These are phyloP conservation scores for Epichloe sylvatica DNA, from an alignment of 2,329 filamentous ascomycete species.

Conservation along the genomic window DNA sequence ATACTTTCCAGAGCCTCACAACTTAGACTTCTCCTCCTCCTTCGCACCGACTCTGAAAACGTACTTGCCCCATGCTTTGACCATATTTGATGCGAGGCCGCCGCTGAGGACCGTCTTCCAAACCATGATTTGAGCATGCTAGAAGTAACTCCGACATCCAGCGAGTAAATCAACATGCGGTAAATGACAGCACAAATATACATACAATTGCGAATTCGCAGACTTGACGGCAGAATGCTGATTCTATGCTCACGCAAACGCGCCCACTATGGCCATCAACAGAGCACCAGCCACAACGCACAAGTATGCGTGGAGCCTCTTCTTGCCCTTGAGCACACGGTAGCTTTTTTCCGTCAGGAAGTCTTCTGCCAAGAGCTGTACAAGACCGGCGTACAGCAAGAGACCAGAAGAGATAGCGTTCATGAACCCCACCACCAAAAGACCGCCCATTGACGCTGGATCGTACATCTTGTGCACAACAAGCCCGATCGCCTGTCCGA, in stretches of 20 bases:
- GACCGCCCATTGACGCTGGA: conserved; percentile 51
- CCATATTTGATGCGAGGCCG: conserved; percentile 32
- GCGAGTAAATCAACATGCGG: no score
- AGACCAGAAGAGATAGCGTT: conserved; percentile 74
- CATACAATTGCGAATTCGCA: no score
- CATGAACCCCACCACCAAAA: conserved; percentile 75
- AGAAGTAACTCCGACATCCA: no score
- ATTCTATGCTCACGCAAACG: conserved; percentile 43
- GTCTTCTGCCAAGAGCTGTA: conserved; percentile 74
- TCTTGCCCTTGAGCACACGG: conserved; percentile 46
- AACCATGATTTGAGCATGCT: no score
- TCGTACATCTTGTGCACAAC: conserved; percentile 68
- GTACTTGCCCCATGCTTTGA: conserved; percentile 49
- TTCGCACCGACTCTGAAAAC: conserved; percentile 29
- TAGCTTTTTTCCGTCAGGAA: conserved; percentile 65
- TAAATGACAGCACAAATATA: no score
- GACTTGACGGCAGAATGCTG: neutral
- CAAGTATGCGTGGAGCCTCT: conserved; percentile 47
- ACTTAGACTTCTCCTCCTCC: conserved; percentile 1
- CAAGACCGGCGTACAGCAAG: conserved; percentile 67
- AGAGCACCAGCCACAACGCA: conserved; percentile 50
- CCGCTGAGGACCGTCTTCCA: conserved; percentile 23
- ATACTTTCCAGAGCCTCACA: neutral
- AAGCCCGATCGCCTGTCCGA: conserved; percentile 73
- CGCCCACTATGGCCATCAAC: conserved; percentile 59